phyloP scores from a whole-genome alignment of 306 rosid species.

The Castanopsis chinensis region DNA sequence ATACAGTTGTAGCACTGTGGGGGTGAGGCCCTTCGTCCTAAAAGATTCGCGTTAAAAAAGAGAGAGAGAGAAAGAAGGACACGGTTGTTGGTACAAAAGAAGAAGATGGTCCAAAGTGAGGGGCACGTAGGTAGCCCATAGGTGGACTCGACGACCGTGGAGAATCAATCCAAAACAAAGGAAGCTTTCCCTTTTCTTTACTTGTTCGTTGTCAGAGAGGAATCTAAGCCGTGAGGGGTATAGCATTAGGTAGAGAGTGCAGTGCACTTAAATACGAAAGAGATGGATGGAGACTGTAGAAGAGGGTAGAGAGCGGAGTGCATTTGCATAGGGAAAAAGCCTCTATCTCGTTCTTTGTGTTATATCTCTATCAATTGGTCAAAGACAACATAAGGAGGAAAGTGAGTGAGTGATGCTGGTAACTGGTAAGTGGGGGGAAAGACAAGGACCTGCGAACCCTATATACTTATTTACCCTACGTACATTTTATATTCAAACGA shows the following conservation, averaged over 20 bases:
- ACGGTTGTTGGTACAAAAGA: neutral
- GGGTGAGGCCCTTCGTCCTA: conserved; percentile 23
- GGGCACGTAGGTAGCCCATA: conserved; percentile 21
- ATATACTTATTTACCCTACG: neutral
- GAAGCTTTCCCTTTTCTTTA: conserved; percentile 33
- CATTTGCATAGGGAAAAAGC: neutral
- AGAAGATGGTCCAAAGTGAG: conserved; percentile 30
- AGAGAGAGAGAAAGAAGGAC: neutral
- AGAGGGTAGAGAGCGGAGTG: neutral
- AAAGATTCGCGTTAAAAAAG: conserved; percentile 40
- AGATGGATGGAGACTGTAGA: conserved; percentile 16
- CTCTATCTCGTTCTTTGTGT: conserved; percentile 20
- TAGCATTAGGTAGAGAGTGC: conserved; percentile 11
- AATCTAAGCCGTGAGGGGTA: conserved; percentile 33
- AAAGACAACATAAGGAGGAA: neutral
- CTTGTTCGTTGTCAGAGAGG: conserved; percentile 34
- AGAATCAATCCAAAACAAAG: conserved; percentile 38
- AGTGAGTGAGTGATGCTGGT: neutral
- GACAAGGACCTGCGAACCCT: conserved; percentile 1
- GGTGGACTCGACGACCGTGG: conserved; percentile 18
- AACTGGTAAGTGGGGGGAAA: neutral
- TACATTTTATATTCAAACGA: neutral
- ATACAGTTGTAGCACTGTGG: conserved; percentile 3
- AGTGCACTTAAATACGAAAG: conserved; percentile 18
- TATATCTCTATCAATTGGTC: conserved; percentile 11